A percentile compares a stretch with the other conserved stretches of the same genome.
These are phyloP conservation scores for Cladosporium sp. DNA, from an alignment of 2,329 filamentous ascomycete species.

Conservation along the genomic window DNA sequence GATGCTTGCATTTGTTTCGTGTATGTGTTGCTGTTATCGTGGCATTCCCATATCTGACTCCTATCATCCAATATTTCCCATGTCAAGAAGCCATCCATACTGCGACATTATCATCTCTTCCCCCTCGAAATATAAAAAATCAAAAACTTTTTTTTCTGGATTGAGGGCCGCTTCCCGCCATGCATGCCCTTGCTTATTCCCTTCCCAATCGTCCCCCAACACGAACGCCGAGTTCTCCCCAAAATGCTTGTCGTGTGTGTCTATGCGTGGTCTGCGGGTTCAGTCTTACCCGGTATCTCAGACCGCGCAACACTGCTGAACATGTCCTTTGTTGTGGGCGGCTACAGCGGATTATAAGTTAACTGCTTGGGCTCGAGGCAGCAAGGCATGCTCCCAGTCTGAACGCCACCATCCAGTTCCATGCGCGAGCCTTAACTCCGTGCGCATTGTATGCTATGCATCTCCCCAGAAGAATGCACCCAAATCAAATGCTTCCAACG, in stretches of 20 bases:
- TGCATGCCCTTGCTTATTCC: background rate
- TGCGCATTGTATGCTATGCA: background rate
- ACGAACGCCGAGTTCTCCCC: background rate
- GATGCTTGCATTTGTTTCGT: background rate
- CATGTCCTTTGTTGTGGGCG: background rate
- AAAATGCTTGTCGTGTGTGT: background rate
- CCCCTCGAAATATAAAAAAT: background rate
- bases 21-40: background rate
- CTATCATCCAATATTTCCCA: background rate
- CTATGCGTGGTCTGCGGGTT: background rate
- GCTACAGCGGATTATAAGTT: background rate
- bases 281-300: background rate
- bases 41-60: background rate
- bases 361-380: background rate
- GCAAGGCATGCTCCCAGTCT: background rate
- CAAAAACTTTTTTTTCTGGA: conserved; percentile 7
- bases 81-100: background rate
- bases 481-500: conserved; percentile 29
- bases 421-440: background rate
- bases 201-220: background rate
- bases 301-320: background rate
- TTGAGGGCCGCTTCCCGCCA: conserved; percentile 6
- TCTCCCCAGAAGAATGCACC: background rate
- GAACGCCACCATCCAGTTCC: background rate
- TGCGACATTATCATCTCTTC: background rate